A percentile compares a stretch with the other conserved stretches of the same genome.
phyloP scores from a whole-genome alignment of 768 basidiomycete genomes.

The Pleurotus cornucopiae region DNA sequence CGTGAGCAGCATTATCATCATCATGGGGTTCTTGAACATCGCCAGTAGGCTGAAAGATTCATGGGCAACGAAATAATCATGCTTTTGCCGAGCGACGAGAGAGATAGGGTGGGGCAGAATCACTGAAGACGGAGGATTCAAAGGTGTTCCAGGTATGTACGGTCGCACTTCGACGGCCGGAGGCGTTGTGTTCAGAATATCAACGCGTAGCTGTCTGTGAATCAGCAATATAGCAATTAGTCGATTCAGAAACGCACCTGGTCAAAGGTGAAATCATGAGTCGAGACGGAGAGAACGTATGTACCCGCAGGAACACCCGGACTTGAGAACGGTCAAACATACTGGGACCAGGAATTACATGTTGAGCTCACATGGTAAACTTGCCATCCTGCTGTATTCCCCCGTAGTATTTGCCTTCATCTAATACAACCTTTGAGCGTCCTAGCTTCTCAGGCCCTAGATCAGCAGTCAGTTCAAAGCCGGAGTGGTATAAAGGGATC shows the following conservation, averaged over 20 bases:
- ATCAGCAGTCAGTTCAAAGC: constrained; percentile 9
- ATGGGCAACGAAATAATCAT: constrained; percentile 61
- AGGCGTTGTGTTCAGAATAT: constrained; percentile 42
- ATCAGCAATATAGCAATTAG: background rate
- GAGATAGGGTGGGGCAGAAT: constrained; percentile 59
- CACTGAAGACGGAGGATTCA: constrained; percentile 52
- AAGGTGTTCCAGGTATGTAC: constrained; percentile 64
- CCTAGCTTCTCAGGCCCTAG: constrained; percentile 41
- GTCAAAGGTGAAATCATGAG: constrained; percentile 70
- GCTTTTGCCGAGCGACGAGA: constrained; percentile 49
- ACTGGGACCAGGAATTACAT: background rate
- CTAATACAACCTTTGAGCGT: constrained; percentile 53
- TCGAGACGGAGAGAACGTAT: constrained; percentile 62
- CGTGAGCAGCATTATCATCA: constrained; percentile 68
- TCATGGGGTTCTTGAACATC: constrained; percentile 85
- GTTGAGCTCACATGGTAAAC: constrained; percentile 58
- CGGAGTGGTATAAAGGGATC: background rate
- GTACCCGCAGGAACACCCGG: constrained; percentile 64
- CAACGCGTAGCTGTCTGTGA: constrained; percentile 56
- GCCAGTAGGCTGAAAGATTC: constrained; percentile 70
- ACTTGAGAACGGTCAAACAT: constrained; percentile 30
- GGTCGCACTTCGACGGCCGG: constrained; percentile 47
- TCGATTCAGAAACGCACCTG: constrained; percentile 37
- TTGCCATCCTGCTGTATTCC: constrained; percentile 52
- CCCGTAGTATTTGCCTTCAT: constrained; percentile 51